Conservation (phyloP, 495 filamentous ascomycete species). For the Lentithecium fluviatile region DNA sequence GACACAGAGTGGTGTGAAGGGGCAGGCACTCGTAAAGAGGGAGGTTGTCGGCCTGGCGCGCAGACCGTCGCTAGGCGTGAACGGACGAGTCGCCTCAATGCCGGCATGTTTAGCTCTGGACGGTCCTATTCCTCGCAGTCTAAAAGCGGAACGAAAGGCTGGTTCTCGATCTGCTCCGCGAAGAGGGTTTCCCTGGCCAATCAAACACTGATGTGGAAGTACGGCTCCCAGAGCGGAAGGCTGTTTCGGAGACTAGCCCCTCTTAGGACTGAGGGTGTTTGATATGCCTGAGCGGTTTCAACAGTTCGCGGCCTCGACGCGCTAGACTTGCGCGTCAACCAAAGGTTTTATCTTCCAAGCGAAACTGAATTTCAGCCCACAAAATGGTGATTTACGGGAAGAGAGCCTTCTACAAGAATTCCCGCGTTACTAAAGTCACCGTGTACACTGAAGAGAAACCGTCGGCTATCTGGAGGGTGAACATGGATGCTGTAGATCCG, state of each 20-base stretch:
- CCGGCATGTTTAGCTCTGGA: slow-evolving; percentile 20
- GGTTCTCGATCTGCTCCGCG: slow-evolving; percentile 9
- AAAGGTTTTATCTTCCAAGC: no score
- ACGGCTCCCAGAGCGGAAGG: slow-evolving; percentile 8
- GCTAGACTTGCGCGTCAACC: no score
- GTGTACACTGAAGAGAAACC: no score
- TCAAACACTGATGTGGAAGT: background rate
- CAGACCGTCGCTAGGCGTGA: background rate
- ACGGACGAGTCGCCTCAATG: slow-evolving; percentile 5
- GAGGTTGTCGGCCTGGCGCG: background rate
- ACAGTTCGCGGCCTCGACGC: background rate
- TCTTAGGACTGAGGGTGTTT: slow-evolving; percentile 2
- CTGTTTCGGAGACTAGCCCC: background rate
- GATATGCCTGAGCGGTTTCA: slow-evolving; percentile 5
- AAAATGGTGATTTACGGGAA: no score
- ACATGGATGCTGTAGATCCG: background rate
- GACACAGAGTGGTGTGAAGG: background rate
- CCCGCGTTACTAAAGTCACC: no score
- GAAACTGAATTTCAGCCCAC: no score
- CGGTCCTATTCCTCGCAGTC: slow-evolving; percentile 15
- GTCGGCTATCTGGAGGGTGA: background rate
- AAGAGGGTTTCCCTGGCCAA: slow-evolving; percentile 13
- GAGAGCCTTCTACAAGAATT: no score
- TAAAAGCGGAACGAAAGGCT: slow-evolving; percentile 28
- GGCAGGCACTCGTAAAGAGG: slow-evolving; percentile 9